Base-by-base conservation (phyloP, 495 filamentous ascomycete species). In the Xylaria acuta region DNA sequence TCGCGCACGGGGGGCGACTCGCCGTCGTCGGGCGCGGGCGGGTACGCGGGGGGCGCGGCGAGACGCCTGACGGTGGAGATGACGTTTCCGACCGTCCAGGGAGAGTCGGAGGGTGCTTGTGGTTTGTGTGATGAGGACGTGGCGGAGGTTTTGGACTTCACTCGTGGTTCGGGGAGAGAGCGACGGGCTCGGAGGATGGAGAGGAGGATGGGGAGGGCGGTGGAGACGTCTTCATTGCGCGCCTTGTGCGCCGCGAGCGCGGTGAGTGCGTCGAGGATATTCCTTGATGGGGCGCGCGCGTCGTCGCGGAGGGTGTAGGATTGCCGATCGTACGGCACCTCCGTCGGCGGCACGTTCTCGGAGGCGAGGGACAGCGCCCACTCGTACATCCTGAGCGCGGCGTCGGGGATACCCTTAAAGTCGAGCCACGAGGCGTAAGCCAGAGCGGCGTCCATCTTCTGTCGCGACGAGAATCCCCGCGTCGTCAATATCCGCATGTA, bases 361-460 rank as follows among this genome's bases (percentile, higher is more conserved):
- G 83, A 84, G 2, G 92, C 92, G 70, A 93, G 89, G 74, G 92
- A 88, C 70, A 95, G 80, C 18, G 87, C 92, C 91, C 90, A 91
- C 68, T 82, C 82, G 78, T 92, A 94, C 86, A 92, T 90, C 64
- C 91, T 88, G 62, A 87, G 83, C 0, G 93, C 90, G 5, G 87
- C 88, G 1, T 84, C 82, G 16, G 85, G 77, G 16, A 90, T 78
- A 3, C 87, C 85, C 81, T 95, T 94, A 80, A 88, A 97, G 63
- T 93, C 91, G 6, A 97, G 85, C 89, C 91, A 97, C 70, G 92
- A 91, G 7, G 90, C 94, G 79, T 94, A 95, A 0, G 90, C 91
- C 22, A 97, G 81, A 12, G 91, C 91, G 30, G 94, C 94, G 54
- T 94, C 90, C 41, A 97, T 79, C 72, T 88, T 89, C 81, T 97